phyloP scores from a whole-genome alignment of 164 flowering plant genomes.

The Berberis thunbergii region DNA sequence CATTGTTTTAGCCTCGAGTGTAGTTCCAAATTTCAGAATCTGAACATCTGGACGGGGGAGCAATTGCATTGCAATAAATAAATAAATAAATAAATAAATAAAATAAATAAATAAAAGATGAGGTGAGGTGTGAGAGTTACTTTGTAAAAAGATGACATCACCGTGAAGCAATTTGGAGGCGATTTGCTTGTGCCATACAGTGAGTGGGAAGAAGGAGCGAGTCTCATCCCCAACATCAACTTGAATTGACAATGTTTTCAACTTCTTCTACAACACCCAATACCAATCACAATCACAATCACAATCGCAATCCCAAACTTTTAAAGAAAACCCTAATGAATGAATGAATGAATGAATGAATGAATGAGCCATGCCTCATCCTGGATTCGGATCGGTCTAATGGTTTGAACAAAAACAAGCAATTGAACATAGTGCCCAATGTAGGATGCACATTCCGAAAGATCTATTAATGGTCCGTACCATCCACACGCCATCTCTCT shows the following conservation, averaged over 20 bases:
- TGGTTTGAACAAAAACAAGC: conserved; percentile 59
- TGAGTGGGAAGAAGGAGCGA: conserved; percentile 40
- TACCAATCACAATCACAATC: neutral
- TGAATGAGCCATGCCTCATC: too few relatives aligned
- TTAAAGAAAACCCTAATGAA: neutral
- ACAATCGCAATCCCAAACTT: neutral
- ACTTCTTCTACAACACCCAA: conserved; percentile 16
- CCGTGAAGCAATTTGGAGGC: conserved; percentile 38
- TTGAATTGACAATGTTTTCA: conserved; percentile 34
- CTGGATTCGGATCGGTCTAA: conserved; percentile 49
- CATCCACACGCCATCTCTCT: conserved; percentile 28
- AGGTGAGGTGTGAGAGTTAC: conserved; percentile 15
- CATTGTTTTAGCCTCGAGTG: conserved; percentile 18
- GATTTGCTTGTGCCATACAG: conserved; percentile 59
- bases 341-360: neutral
- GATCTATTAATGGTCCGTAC: conserved; percentile 76
- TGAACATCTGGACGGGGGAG: conserved; percentile 16
- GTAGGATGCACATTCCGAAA: conserved; percentile 42
- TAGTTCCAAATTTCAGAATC: conserved; percentile 16
- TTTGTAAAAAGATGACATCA: conserved; percentile 52
- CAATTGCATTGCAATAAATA: too few relatives aligned
- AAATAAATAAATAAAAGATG: too few relatives aligned
- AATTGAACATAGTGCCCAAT: conserved; percentile 65
- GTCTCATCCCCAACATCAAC: conserved; percentile 71
- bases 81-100: too few relatives aligned